phyloP scores from a whole-genome alignment of 2,329 filamentous ascomycete species.

The Fusarium odoratissimum region DNA sequence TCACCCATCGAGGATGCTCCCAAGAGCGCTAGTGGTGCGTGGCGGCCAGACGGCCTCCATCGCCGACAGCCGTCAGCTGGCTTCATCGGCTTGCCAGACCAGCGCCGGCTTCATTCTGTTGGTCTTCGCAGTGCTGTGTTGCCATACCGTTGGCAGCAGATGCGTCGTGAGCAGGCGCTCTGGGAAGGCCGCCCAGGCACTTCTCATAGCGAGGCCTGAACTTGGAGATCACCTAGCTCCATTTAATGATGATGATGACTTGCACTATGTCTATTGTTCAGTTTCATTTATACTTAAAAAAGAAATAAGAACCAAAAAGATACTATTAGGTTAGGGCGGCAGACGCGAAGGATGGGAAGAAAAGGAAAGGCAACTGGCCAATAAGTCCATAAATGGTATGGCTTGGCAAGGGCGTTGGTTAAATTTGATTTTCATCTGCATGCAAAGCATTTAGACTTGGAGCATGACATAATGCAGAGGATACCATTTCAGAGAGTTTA shows the following conservation, averaged over 20 bases:
- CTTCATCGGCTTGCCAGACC: slow-evolving; percentile 42
- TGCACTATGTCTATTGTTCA: not conserved
- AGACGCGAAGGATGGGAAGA: slow-evolving; percentile 1
- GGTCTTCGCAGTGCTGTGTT: slow-evolving; percentile 44
- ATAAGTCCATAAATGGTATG: slow-evolving; percentile 11
- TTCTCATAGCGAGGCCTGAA: slow-evolving; percentile 42
- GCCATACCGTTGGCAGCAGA: slow-evolving; percentile 43
- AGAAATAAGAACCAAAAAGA: slow-evolving; percentile 1
- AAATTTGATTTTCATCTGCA: slow-evolving; percentile 21
- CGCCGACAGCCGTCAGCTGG: slow-evolving; percentile 44
- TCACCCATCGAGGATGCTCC: slow-evolving; percentile 38
- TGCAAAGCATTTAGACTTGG: slow-evolving; percentile 28
- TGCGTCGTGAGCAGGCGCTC: slow-evolving; percentile 35
- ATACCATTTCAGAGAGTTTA: slow-evolving; percentile 38
- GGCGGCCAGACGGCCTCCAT: slow-evolving; percentile 22
- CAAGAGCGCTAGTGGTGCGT: slow-evolving; percentile 37
- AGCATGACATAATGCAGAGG: slow-evolving; percentile 31
- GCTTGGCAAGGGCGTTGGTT: slow-evolving; percentile 35
- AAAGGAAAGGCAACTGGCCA: slow-evolving; percentile 17
- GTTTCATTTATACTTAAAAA: not conserved
- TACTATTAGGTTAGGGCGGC: not conserved
- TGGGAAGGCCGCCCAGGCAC: slow-evolving; percentile 42
- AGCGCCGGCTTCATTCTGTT: slow-evolving; percentile 40
- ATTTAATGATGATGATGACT: not conserved
- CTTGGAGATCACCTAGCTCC: not conserved